Conservation (phyloP, 2,329 filamentous ascomycete species). For the Madurella fahalii region DNA sequence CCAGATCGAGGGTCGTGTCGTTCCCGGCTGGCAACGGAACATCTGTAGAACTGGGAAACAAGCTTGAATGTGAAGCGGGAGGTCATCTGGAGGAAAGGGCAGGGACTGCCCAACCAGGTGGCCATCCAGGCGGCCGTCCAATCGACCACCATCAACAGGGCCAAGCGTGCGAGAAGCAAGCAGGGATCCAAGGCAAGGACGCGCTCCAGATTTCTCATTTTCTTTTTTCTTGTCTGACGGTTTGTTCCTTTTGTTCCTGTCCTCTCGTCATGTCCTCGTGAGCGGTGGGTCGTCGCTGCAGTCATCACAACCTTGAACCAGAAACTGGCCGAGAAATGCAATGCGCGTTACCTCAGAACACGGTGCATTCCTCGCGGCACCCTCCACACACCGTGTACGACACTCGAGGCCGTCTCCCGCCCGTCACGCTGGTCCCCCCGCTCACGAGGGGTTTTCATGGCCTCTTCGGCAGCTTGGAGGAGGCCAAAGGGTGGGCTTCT, state of each 20-base stretch:
- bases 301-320: background rate
- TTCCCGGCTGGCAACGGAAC: background rate
- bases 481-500: too few species aligned
- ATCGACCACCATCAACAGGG: background rate
- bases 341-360: background rate
- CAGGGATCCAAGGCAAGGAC: background rate
- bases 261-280: constrained; percentile 11
- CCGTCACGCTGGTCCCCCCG: too few species aligned
- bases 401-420: background rate
- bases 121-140: background rate
- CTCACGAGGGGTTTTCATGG: background rate
- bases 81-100: background rate
- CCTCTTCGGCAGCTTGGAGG: background rate
- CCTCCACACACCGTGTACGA: background rate
- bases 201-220: background rate
- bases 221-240: constrained; percentile 1
- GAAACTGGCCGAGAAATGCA: background rate
- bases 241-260: background rate
- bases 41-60: background rate
- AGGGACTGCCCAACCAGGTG: too few species aligned
- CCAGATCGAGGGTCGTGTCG: background rate
- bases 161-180: background rate
- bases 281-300: constrained; percentile 12
- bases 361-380: background rate
- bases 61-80: background rate